A percentile compares a stretch with the other conserved stretches of the same genome.
Evolutionary conservation across 257 asterid species (phyloP).

Genomic region (Gentiana dahurica): DNA sequence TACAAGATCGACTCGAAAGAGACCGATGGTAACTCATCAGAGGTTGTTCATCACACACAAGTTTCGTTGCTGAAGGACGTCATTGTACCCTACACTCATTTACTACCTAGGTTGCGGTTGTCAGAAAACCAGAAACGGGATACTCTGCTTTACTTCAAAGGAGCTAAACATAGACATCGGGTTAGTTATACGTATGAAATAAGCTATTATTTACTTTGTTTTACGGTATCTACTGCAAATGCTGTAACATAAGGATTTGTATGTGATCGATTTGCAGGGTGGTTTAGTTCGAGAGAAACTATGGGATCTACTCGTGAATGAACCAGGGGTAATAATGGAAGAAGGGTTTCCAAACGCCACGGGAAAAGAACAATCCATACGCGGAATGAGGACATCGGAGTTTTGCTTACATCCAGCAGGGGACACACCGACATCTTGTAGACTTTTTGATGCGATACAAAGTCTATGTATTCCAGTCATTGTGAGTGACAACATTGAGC

Average conservation of each 20-base stretch:
- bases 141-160: constrained; percentile 86
- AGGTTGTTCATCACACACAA: constrained; percentile 70
- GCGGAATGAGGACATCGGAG: constrained; percentile 84
- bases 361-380: constrained; percentile 83
- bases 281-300: constrained; percentile 82
- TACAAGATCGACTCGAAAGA: constrained; percentile 57
- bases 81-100: constrained; percentile 78
- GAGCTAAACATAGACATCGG: constrained; percentile 97
- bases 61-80: constrained; percentile 91
- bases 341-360: constrained; percentile 96
- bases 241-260: constrained; percentile 1
- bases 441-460: constrained; percentile 88
- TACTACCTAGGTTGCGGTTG: constrained; percentile 61
- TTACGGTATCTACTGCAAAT: neutral
- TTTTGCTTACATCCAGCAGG: constrained; percentile 98
- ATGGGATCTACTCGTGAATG: constrained; percentile 66
- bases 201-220: too few relatives aligned
- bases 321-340: constrained; percentile 63
- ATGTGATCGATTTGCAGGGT: constrained; percentile 30
- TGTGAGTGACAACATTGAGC: constrained; percentile 80
- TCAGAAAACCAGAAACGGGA: constrained; percentile 44
- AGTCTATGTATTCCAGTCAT: constrained; percentile 92
- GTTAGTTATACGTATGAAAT: constrained; percentile 24
- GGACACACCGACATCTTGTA: constrained; percentile 89
- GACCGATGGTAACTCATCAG: constrained; percentile 37